These are phyloP conservation scores for Blastomyces gilchristii DNA, from an alignment of 2,329 filamentous ascomycete genomes.

Conservation along the genomic window DNA sequence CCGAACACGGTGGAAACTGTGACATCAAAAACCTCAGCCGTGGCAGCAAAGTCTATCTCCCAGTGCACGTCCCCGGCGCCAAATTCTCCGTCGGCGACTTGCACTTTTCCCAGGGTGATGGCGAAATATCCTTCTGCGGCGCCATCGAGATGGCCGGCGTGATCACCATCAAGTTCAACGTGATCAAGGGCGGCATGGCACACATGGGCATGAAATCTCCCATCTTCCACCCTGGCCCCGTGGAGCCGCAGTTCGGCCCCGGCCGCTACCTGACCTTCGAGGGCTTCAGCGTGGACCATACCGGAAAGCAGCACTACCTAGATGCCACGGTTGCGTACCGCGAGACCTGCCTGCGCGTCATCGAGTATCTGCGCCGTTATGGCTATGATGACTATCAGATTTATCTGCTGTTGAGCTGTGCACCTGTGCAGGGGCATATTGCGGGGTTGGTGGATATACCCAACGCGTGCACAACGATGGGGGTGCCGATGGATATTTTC, in stretches of 20 bases:
- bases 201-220: conserved; percentile 69
- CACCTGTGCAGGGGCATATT: conserved; percentile 77
- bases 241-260: conserved; percentile 78
- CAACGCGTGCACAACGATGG: conserved; percentile 81
- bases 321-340: conserved; percentile 80
- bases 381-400: conserved; percentile 65
- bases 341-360: conserved; percentile 65
- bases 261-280: conserved; percentile 76
- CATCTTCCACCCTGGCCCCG: conserved; percentile 76
- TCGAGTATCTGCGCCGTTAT: conserved; percentile 69
- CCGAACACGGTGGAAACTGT: conserved; percentile 83
- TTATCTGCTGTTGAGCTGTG: conserved; percentile 75
- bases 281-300: conserved; percentile 79
- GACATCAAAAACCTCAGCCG: conserved; percentile 81
- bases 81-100: conserved; percentile 87
- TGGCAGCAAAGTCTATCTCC: conserved; percentile 74
- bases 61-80: conserved; percentile 74
- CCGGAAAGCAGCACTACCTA: conserved; percentile 81
- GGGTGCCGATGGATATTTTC: conserved; percentile 86
- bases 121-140: conserved; percentile 79
- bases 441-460: conserved; percentile 86
- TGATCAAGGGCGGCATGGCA: conserved; percentile 70
- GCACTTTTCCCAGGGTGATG: conserved; percentile 80
- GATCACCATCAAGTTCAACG: conserved; percentile 81
- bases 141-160: conserved; percentile 91